Conservation (phyloP, 352 stramenopile species). For the Globisporangium orthogonon region DNA sequence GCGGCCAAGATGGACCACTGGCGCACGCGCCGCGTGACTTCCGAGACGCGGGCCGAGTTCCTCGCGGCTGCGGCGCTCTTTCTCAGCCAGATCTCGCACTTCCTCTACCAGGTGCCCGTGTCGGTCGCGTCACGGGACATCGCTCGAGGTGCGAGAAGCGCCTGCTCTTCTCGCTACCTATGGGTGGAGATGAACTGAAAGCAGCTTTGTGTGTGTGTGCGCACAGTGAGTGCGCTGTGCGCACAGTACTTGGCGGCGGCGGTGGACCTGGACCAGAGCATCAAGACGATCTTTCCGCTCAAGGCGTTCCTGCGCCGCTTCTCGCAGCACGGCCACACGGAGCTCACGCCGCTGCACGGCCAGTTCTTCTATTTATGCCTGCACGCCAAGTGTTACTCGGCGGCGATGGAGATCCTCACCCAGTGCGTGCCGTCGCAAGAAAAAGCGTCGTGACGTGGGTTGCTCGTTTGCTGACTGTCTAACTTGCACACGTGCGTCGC, state of each 20-base stretch:
- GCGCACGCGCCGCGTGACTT: constrained; percentile 15
- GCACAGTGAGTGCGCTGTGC: constrained; percentile 45
- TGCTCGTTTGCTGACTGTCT: background rate
- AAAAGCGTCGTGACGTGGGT: too few species aligned
- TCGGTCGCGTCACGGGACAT: constrained; percentile 51
- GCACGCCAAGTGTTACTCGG: constrained; percentile 72
- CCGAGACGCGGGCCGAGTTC: constrained; percentile 21
- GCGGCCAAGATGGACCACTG: constrained; percentile 46
- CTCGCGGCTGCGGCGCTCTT: constrained; percentile 15
- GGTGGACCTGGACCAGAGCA: constrained; percentile 41
- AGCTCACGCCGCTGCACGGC: constrained; percentile 59
- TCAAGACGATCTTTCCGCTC: constrained; percentile 66
- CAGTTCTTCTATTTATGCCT: constrained; percentile 80
- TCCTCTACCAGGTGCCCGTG: constrained; percentile 44
- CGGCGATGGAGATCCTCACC: constrained; percentile 56
- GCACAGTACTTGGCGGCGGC: constrained; percentile 41
- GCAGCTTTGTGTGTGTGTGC: background rate
- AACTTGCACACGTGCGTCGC: constrained; percentile 1
- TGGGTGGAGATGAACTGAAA: background rate
- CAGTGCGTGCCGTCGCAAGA: constrained; percentile 29
- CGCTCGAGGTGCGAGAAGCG: constrained; percentile 24
- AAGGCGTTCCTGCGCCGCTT: constrained; percentile 60
- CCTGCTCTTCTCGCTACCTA: background rate
- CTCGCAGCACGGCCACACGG: constrained; percentile 40
- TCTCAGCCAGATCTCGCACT: constrained; percentile 38